These are phyloP conservation scores for Aspergillus steynii DNA, from an alignment of 495 filamentous ascomycete genomes.

Conservation along the genomic window DNA sequence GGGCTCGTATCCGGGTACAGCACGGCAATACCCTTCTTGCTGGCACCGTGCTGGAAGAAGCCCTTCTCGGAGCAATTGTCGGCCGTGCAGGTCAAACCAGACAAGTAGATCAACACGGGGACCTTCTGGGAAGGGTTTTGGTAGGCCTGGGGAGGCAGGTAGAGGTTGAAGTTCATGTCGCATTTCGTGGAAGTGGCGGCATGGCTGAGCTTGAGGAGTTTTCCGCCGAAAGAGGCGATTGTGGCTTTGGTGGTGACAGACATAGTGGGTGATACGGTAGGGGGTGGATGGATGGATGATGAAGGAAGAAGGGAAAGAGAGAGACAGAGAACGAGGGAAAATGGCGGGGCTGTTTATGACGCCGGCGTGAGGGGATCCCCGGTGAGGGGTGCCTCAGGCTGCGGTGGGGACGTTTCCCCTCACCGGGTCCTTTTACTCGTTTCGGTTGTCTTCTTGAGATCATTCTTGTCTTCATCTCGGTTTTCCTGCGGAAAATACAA, in stretches of 20 bases:
- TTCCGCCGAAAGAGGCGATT: conserved; percentile 91
- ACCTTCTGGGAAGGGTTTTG: conserved; percentile 51
- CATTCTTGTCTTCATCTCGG: too few relatives aligned
- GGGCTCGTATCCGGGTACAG: conserved; percentile 95
- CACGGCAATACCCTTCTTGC: conserved; percentile 76
- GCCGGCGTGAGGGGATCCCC: not conserved
- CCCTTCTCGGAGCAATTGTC: conserved; percentile 96
- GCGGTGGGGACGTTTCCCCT: not conserved
- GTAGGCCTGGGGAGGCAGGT: conserved; percentile 59
- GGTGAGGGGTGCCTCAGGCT: not conserved
- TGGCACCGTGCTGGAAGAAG: conserved; percentile 84
- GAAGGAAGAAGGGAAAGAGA: conserved; percentile 26
- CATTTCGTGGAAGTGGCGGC: conserved; percentile 64
- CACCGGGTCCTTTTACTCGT: not conserved
- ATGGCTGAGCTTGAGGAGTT: conserved; percentile 91
- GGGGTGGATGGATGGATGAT: conserved; percentile 20
- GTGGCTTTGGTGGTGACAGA: conserved; percentile 82
- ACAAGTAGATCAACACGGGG: conserved; percentile 91
- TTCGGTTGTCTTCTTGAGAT: not conserved
- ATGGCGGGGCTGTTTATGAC: not conserved
- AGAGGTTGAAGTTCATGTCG: conserved; percentile 70
- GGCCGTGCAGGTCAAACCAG: conserved; percentile 90
- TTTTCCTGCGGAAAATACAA: too few relatives aligned
- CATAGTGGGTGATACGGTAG: conserved; percentile 47
- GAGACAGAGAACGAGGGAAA: not conserved